These are phyloP conservation scores for Diddensiella caesifluorescens DNA, from an alignment of 805 yeast species.

Conservation along the genomic window DNA sequence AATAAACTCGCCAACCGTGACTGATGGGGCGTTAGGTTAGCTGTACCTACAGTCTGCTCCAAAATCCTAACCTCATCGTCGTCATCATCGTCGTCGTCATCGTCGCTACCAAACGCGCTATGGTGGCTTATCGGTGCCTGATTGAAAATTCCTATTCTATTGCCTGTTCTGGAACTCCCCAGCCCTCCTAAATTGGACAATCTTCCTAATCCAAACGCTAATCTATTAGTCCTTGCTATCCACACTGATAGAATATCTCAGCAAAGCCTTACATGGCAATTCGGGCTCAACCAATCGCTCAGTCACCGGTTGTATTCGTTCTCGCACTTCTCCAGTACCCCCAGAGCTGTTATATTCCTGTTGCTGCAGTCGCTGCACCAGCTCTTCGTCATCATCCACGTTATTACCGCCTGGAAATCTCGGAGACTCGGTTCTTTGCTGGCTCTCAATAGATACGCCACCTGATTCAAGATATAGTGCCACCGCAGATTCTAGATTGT, in stretches of 20 bases:
- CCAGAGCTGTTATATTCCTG: conserved; percentile 22
- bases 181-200: conserved; percentile 10
- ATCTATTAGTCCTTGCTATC: too few relatives aligned
- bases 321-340: conserved; percentile 51
- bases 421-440: conserved; percentile 15
- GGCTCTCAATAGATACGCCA: conserved; percentile 32
- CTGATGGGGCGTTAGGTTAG: conserved; percentile 47
- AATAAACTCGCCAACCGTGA: conserved; percentile 74
- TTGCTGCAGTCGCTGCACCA: conserved; percentile 26
- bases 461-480: conserved; percentile 67
- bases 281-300: conserved; percentile 65
- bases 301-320: conserved; percentile 70
- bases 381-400: conserved; percentile 18
- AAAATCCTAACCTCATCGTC: conserved; percentile 26
- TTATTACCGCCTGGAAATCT: conserved; percentile 1
- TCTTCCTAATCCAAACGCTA: conserved; percentile 2
- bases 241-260: too few relatives aligned
- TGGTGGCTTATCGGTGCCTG: conserved; percentile 30
- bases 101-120: conserved; percentile 37
- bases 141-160: conserved; percentile 46
- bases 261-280: conserved; percentile 5
- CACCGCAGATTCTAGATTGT: conserved; percentile 77
- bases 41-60: conserved; percentile 20
- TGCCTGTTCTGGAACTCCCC: conserved; percentile 14
- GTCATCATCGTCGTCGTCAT: conserved; percentile 33